These are phyloP conservation scores for Silene coronaria DNA, from an alignment of 179 eudicot genomes.

Conservation along the genomic window DNA sequence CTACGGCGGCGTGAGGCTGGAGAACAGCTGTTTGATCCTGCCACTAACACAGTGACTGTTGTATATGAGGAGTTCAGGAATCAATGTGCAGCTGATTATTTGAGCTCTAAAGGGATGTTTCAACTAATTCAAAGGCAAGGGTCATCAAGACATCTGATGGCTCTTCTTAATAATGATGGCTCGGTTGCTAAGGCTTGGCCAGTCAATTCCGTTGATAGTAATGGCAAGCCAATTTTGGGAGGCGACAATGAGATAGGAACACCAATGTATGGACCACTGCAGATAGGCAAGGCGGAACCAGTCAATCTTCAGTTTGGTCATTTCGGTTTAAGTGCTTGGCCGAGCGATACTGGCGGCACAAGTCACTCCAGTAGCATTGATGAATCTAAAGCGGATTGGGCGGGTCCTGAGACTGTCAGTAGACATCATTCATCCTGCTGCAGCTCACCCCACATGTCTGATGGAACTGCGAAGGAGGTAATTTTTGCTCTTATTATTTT, in stretches of 20 bases:
- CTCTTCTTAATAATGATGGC: conserved; percentile 82
- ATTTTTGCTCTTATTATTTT: not conserved
- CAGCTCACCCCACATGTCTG: conserved; percentile 79
- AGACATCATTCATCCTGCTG: conserved; percentile 75
- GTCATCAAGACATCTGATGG: conserved; percentile 85
- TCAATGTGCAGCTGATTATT: conserved; percentile 84
- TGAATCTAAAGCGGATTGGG: conserved; percentile 69
- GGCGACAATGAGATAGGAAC: conserved; percentile 49
- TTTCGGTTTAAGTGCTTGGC: conserved; percentile 98
- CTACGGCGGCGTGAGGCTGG: conserved; percentile 77
- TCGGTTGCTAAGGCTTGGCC: conserved; percentile 99
- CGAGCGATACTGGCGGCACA: conserved; percentile 76
- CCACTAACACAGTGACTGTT: conserved; percentile 64
- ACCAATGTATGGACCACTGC: conserved; percentile 86
- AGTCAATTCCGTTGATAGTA: conserved; percentile 45
- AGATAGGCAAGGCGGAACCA: conserved; percentile 70
- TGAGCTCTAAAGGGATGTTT: conserved; percentile 93
- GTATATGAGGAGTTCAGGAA: conserved; percentile 79
- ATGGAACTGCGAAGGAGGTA: conserved; percentile 92
- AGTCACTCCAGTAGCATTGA: conserved; percentile 89
- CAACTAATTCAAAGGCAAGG: conserved; percentile 92
- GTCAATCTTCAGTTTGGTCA: conserved; percentile 97
- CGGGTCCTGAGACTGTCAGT: conserved; percentile 77
- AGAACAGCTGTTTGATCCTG: conserved; percentile 70
- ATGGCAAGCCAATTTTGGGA: conserved; percentile 43